A percentile compares a stretch with the other conserved stretches of the same genome.
These are phyloP conservation scores for Volvox africanus DNA, from an alignment of 139 green algal genomes.

Conservation along the genomic window DNA sequence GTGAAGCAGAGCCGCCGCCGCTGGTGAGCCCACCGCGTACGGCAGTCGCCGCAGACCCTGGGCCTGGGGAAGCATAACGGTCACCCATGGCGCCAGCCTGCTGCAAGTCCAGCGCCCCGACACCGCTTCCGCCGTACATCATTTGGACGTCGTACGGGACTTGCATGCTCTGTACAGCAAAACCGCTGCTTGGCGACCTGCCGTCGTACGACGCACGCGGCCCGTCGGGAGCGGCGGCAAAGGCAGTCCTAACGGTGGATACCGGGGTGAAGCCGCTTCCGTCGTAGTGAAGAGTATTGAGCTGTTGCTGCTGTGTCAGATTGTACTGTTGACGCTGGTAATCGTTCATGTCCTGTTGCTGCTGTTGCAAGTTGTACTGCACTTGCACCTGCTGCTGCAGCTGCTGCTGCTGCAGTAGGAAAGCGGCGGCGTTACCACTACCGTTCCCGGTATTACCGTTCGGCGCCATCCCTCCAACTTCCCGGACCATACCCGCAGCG, in stretches of 20 bases:
- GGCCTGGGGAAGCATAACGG: not conserved
- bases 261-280: not conserved
- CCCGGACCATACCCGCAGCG: not conserved
- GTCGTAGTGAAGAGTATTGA: not conserved
- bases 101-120: not conserved
- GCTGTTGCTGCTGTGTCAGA: conserved; percentile 3
- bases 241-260: not conserved
- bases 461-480: not conserved
- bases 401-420: conserved; percentile 12
- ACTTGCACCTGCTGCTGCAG: not conserved
- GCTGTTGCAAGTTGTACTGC: not conserved
- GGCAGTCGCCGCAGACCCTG: not conserved
- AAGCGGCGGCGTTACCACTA: not conserved
- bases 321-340: not conserved
- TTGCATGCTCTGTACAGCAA: not conserved
- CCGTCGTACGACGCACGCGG: conserved; percentile 25
- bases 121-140: not conserved
- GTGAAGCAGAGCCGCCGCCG: not conserved
- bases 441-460: not conserved
- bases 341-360: not conserved
- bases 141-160: conserved; percentile 15
- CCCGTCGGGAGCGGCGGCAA: not conserved
- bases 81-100: not conserved
- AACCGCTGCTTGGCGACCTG: not conserved
- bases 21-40: not conserved